Evolutionary conservation across 352 stramenopile genomes (phyloP).

Genomic region (Phytophthora constricta): DNA sequence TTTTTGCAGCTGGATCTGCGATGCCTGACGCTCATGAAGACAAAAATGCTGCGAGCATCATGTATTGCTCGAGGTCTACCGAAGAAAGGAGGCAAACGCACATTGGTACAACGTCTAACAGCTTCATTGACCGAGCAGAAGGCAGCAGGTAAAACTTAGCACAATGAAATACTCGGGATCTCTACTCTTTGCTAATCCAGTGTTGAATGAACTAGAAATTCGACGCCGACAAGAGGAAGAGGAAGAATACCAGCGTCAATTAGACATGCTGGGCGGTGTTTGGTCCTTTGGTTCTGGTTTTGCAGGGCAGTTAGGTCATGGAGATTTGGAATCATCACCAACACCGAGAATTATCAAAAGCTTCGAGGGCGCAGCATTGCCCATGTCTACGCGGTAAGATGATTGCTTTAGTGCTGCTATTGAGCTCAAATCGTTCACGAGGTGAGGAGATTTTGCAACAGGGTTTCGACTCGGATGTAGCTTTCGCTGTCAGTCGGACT

Average conservation of each 20-base stretch:
- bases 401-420: background rate
- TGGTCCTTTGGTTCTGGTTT: constrained; percentile 85
- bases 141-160: constrained; percentile 40
- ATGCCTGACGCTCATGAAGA: constrained; percentile 85
- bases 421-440: background rate
- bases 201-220: constrained; percentile 50
- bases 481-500: constrained; percentile 71
- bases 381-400: constrained; percentile 77
- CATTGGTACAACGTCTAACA: constrained; percentile 61
- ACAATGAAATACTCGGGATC: background rate
- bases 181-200: background rate
- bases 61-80: constrained; percentile 70
- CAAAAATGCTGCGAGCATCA: constrained; percentile 81
- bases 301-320: constrained; percentile 74
- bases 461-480: constrained; percentile 86
- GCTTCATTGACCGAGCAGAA: constrained; percentile 71
- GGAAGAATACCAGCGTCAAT: constrained; percentile 70
- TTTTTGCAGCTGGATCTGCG: constrained; percentile 72
- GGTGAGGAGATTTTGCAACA: constrained; percentile 15
- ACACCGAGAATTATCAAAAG: constrained; percentile 73
- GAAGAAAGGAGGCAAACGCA: constrained; percentile 73
- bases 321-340: constrained; percentile 63
- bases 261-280: constrained; percentile 83
- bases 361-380: constrained; percentile 68
- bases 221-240: constrained; percentile 60